Evolutionary conservation across 1,139 yeast species (phyloP), one percentile per base, ranked within the genome.

Genomic region (Tardiomyces digboiensis): DNA sequence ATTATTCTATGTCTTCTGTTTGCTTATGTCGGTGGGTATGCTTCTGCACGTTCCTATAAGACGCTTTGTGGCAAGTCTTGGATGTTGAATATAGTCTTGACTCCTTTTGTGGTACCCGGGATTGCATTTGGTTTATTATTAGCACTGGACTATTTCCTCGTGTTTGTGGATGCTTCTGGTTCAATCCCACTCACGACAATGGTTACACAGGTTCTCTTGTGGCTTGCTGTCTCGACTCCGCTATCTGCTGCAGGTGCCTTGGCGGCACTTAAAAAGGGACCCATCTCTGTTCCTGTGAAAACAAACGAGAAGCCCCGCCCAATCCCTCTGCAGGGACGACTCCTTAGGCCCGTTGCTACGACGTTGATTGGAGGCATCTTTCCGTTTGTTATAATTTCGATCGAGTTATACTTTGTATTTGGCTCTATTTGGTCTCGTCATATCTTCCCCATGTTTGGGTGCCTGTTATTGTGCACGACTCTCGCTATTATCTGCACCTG

Each of bases 401-500:
- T 91, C 45, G 97, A 91, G 66, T 78, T 93, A 75, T 89, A 87
- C 66, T 91, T 89, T 67, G 72, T 76, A 50, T 80, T 84, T 68
- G 77, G 88, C 46, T 88, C 97, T 23, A 70, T 91, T 53, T 91
- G 98, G 98, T 88, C 86, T 67, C 89, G 86, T 72, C 77, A 86
- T 63, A 81, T 91, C 52, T 91, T 80, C 70, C 91, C 89, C 71
- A 91, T 91, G 97, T 91, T 91, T 72, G 98, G 98, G 19, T 91
- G 91, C 72, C 71, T 91, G 56, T 86, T 91, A 65, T 79, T 89
- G 66, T 88, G 97, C 57, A 81, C 86, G 61, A 54, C 83, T 19
- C 72, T 91, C 59, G 83, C 88, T 87, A 69, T 86, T 14, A 59
- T 84, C 56, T 87, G 97, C 10, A 83, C 96, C 7, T 74, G 84